Evolutionary conservation across 768 basidiomycete species (phyloP).

Genomic region (Suillus cothurnatus): DNA sequence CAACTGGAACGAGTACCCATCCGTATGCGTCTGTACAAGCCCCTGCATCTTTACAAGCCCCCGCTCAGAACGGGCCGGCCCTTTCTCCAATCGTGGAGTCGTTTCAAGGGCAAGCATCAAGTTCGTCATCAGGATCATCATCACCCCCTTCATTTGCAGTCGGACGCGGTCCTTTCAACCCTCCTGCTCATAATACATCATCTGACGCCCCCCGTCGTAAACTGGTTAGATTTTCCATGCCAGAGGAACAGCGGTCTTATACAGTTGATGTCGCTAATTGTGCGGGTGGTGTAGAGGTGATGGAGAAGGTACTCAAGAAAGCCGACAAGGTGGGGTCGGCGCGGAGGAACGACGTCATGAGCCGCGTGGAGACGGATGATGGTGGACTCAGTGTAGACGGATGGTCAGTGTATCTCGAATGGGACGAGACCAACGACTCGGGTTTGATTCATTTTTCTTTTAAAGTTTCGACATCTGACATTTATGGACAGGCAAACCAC

Average conservation of each 20-base stretch:
- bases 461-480: slow-evolving; percentile 2
- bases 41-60: slow-evolving; percentile 40
- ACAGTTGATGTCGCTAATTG: slow-evolving; percentile 85
- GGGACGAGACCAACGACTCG: slow-evolving; percentile 50
- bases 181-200: slow-evolving; percentile 41
- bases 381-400: slow-evolving; percentile 83
- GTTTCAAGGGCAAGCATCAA: slow-evolving; percentile 35
- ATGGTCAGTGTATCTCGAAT: slow-evolving; percentile 83
- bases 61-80: slow-evolving; percentile 37
- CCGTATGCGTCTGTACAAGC: slow-evolving; percentile 63
- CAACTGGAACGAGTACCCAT: slow-evolving; percentile 48
- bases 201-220: slow-evolving; percentile 82
- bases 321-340: slow-evolving; percentile 64
- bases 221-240: slow-evolving; percentile 85
- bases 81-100: slow-evolving; percentile 78
- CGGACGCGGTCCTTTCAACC: slow-evolving; percentile 62
- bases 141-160: slow-evolving; percentile 57
- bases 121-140: slow-evolving; percentile 39
- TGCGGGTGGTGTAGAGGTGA: slow-evolving; percentile 78
- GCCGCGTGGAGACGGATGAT: slow-evolving; percentile 67
- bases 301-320: slow-evolving; percentile 89
- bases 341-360: slow-evolving; percentile 47
- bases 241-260: slow-evolving; percentile 76
- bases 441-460: slow-evolving; percentile 40
- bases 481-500: slow-evolving; percentile 50